Evolutionary conservation across 1,284 basidiomycete species (phyloP).

Genomic region (Pulchroboletus neoregius): DNA sequence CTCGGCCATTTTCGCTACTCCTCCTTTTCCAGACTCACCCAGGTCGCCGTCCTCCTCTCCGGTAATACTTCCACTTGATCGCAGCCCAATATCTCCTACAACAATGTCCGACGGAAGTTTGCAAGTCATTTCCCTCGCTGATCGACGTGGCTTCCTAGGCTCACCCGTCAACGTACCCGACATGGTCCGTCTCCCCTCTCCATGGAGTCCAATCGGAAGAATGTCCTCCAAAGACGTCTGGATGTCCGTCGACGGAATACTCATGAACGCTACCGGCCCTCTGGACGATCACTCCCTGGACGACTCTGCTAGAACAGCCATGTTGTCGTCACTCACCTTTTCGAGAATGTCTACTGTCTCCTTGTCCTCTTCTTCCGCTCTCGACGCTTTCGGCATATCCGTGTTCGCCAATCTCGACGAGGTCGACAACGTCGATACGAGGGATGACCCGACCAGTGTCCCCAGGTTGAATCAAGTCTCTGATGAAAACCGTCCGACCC

Average conservation of each 20-base stretch:
- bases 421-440: no score
- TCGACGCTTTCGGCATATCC: slow-evolving; percentile 23
- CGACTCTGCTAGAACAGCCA: no score
- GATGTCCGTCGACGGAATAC: slow-evolving; percentile 23
- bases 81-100: slow-evolving; percentile 18
- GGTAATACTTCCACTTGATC: slow-evolving; percentile 20
- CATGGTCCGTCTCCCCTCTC: slow-evolving; percentile 26
- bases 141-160: slow-evolving; percentile 7
- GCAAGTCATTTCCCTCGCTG: slow-evolving; percentile 23
- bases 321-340: not conserved
- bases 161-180: not conserved
- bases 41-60: no score
- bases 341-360: slow-evolving; percentile 10
- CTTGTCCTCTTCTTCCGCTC: slow-evolving; percentile 16
- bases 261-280: slow-evolving; percentile 20
- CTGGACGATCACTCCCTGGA: not conserved
- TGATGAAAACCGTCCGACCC: slow-evolving; percentile 3
- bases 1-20: no score
- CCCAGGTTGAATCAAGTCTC: slow-evolving; percentile 1
- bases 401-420: slow-evolving; percentile 16
- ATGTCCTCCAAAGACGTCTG: slow-evolving; percentile 18
- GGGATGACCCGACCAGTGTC: not conserved
- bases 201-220: slow-evolving; percentile 29
- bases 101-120: slow-evolving; percentile 27
- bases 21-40: no score